phyloP scores from a whole-genome alignment of 1,139 yeast species.

The Hansenula lynferdii region DNA sequence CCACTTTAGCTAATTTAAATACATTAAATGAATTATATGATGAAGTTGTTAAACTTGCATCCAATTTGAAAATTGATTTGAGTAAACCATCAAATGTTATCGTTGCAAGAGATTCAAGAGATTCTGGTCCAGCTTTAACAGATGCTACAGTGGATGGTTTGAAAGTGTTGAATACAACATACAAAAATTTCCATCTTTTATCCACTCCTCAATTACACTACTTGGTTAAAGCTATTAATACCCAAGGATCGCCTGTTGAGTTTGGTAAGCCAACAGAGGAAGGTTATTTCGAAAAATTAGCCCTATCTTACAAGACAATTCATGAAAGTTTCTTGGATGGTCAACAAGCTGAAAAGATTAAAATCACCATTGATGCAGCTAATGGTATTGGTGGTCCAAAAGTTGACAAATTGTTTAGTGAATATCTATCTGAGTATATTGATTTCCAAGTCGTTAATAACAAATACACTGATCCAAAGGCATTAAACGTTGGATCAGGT shows the following conservation, averaged over 20 bases:
- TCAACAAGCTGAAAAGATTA: conserved; percentile 31
- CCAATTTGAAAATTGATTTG: conserved; percentile 37
- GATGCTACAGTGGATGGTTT: conserved; percentile 67
- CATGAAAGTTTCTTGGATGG: conserved; percentile 30
- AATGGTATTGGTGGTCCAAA: conserved; percentile 96
- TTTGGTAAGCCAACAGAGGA: conserved; percentile 63
- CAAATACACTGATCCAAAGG: conserved; percentile 46
- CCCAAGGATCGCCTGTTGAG: conserved; percentile 25
- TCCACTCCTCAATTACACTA: conserved; percentile 97
- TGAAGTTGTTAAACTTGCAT: conserved; percentile 28
- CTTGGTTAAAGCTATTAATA: conserved; percentile 65
- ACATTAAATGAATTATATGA: conserved; percentile 28
- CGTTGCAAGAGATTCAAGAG: conserved; percentile 72
- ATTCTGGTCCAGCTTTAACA: conserved; percentile 66
- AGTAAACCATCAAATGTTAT: conserved; percentile 33
- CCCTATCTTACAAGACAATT: conserved; percentile 38
- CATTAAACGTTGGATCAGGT: conserved; percentile 79
- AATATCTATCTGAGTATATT: conserved; percentile 38
- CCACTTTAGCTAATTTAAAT: conserved; percentile 68
- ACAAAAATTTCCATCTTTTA: conserved; percentile 59
- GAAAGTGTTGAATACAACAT: conserved; percentile 39
- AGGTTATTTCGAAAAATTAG: conserved; percentile 69
- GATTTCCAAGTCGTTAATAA: conserved; percentile 53
- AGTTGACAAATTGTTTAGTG: conserved; percentile 42
- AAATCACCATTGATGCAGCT: conserved; percentile 77